Base-by-base conservation (phyloP, 495 filamentous ascomycete species). In the Sphaerosporella brunnea region DNA sequence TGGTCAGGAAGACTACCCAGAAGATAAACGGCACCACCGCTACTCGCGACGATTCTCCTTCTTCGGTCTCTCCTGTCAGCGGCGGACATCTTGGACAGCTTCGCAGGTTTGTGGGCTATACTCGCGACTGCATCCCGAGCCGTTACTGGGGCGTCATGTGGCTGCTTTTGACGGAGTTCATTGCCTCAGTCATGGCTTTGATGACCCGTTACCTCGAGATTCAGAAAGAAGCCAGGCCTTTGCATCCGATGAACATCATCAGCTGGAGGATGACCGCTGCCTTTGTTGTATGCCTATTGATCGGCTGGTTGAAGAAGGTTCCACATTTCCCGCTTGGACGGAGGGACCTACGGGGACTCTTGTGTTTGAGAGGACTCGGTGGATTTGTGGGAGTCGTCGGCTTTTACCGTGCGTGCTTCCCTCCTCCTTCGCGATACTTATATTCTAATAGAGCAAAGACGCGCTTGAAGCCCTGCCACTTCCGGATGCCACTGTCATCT, bases 341-440 rank as follows among this genome's bases (percentile, higher is more conserved):
- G 10, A 70, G 63, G 30, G 73, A 75, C 3, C 66, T 93, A 0
- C 62, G 82, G 23, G 59, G 62, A 38, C 66, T 93, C 10, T 68
- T 96, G 15, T 54, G 85, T 0, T 58, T 71, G 1, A 71, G 88
- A 49, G 84, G 82, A 0, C 53, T 79, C 2, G 71, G 69, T 43
- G 88, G 88, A 0, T 92, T 93, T 60, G 80, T 84, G 58, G 88
- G 88, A n/a, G 81, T 92, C 9, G 82, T 75, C 59, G 77, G 78
- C 5, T 65, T 83, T 30, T 82, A 82, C 54, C 83, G 73, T 77
- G 58, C 51, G 72, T 32, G 10, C 30, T 77, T 74, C 79, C 57
- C 86, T 82, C n/a, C n/a, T n/a, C n/a, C n/a, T n/a, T n/a, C n/a
- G n/a, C n/a, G n/a, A 93, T 4, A 73, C 79, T 50, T 93, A 93